Percentiles rank a stretch among this genome's conserved stretches.
Evolutionary conservation across 495 filamentous ascomycete genomes (phyloP).

Genomic region (Extremus antarcticus): DNA sequence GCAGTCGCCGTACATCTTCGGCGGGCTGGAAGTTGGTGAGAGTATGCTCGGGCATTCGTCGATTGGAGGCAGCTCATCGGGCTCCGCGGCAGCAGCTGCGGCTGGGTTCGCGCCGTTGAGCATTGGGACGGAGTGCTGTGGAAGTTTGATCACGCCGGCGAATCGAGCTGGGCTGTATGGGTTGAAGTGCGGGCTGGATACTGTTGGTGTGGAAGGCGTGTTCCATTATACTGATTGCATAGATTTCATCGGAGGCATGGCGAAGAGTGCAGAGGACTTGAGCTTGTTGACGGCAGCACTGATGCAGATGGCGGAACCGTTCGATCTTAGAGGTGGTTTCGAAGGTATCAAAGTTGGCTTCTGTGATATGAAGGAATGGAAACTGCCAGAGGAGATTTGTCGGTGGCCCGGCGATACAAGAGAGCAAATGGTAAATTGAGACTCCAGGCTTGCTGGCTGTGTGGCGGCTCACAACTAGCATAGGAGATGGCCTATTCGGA

Average conservation of each 20-base stretch:
- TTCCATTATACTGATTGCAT: constrained; percentile 23
- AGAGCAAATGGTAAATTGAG: not conserved
- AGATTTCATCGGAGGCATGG: constrained; percentile 26
- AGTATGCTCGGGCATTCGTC: constrained; percentile 16
- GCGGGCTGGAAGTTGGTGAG: constrained; percentile 26
- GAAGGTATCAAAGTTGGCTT: constrained; percentile 4
- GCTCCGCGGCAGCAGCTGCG: constrained; percentile 23
- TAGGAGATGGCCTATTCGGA: not conserved
- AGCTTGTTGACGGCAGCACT: constrained; percentile 23
- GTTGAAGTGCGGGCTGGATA: constrained; percentile 24
- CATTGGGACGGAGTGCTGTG: constrained; percentile 27
- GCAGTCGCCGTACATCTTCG: constrained; percentile 28
- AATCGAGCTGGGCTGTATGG: constrained; percentile 26
- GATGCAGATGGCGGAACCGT: constrained; percentile 6
- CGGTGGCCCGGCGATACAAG: not conserved
- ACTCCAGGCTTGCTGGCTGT: not conserved
- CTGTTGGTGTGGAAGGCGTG: constrained; percentile 22
- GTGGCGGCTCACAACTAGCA: not conserved
- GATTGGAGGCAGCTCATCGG: constrained; percentile 26
- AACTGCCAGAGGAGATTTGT: not conserved
- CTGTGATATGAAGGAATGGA: constrained; percentile 1
- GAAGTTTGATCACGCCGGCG: constrained; percentile 26
- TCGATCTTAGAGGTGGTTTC: constrained; percentile 1
- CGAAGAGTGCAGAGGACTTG: constrained; percentile 27
- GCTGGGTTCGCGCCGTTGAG: constrained; percentile 27